Base-by-base conservation (phyloP, 2,329 filamentous ascomycete species). In the Penicillium sp. region DNA sequence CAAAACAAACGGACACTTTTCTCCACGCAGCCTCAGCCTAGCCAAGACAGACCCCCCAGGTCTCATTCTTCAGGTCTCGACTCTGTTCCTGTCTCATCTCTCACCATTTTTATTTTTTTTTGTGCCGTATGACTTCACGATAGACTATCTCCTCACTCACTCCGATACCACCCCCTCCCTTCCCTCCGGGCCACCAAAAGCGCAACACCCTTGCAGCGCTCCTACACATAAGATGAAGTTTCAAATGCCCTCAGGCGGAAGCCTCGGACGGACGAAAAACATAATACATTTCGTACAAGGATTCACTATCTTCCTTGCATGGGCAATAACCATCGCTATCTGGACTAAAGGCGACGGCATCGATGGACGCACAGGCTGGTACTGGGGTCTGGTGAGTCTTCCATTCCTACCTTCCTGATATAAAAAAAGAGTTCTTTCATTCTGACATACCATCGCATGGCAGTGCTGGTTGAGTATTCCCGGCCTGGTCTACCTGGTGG, bases 401-500 rank as follows among this genome's bases (percentile, higher is more conserved):
- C 7, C 16, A 23, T 19, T 23, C 8, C 29, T 27, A 6, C 9
- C 5, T n/a, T 29, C 23, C 11, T 40, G 10, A 44, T 25, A n/a
- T 6, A 13, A 5, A 36, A 23, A 33, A 50, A 25, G 21, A 31
- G 10, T 11, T 19, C 19, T 48, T 34, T 25, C 6, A 19, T 50
- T 39, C 39, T 41, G 23, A 55, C 31, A 1, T 27, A 27, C 13
- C 11, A 19, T 11, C 21, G 13, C 7, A 36, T 31, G 59, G 45
- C 60, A 86, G 84, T 86, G 84, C 68, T 86, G 83, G 77, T 70
- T 86, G 61, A 81, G 79, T 41, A 76, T 84, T 41, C 84, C 84
- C 13, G 81, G 81, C 29, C 73, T 86, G 36, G 75, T 86, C 56
- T 87, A 86, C 69, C 81, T 85, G 53, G 77, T 81, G 45, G 83